Evolutionary conservation across 768 basidiomycete genomes (phyloP).

Genomic region (Dacryopinax primogenitus): DNA sequence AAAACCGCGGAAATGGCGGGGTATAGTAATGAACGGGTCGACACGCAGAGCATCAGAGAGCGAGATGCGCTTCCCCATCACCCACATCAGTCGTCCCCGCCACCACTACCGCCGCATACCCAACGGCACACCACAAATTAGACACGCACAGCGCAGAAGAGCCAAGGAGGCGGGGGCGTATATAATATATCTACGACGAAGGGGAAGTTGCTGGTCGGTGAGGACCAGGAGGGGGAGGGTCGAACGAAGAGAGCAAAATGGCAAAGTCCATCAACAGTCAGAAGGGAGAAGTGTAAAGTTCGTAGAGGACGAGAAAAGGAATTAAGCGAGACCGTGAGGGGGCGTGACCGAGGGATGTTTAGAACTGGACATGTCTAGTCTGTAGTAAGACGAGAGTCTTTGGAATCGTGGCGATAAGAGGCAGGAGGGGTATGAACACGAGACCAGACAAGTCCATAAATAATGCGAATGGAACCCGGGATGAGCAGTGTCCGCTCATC

Average conservation of each 20-base stretch:
- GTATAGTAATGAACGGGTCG: background rate
- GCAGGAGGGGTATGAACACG: constrained; percentile 2
- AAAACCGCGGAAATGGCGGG: background rate
- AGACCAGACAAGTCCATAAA: constrained; percentile 9
- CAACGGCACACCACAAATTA: constrained; percentile 9
- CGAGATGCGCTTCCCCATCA: background rate
- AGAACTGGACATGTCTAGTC: constrained; percentile 7
- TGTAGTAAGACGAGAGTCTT: constrained; percentile 5
- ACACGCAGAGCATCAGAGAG: background rate
- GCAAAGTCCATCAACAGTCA: background rate
- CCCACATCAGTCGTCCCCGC: background rate
- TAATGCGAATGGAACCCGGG: background rate
- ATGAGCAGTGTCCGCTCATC: background rate
- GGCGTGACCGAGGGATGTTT: constrained; percentile 5
- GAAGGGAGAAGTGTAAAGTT: background rate
- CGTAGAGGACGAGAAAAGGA: background rate
- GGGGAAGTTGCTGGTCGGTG: background rate
- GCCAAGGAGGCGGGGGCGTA: constrained; percentile 8
- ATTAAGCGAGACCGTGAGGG: constrained; percentile 8
- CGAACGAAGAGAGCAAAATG: constrained; percentile 3
- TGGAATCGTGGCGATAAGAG: background rate
- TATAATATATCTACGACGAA: constrained; percentile 10
- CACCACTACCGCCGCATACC: background rate
- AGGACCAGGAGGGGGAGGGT: background rate
- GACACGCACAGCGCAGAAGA: constrained; percentile 9